phyloP scores from a whole-genome alignment of 1,284 basidiomycete genomes.

The Trichosporon sp. region DNA sequence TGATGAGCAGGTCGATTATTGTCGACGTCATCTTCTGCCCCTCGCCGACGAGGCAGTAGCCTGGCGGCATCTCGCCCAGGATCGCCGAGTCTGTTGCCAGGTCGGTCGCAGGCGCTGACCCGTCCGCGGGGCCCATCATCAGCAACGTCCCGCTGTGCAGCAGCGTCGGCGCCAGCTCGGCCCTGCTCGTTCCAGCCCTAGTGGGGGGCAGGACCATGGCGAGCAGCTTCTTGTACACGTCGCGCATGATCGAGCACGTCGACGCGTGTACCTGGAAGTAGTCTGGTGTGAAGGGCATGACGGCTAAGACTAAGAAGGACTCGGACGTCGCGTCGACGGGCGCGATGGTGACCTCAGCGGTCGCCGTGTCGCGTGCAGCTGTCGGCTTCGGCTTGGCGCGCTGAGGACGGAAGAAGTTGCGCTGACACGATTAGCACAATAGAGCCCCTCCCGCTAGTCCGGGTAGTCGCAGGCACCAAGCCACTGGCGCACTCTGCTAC shows the following conservation, averaged over 20 bases:
- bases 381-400: slow-evolving; percentile 13
- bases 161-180: slow-evolving; percentile 18
- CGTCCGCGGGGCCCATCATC: not conserved
- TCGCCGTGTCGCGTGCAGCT: slow-evolving; percentile 14
- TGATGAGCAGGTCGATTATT: slow-evolving; percentile 46
- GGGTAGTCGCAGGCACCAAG: no score
- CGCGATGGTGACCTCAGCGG: slow-evolving; percentile 20
- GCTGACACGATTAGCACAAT: slow-evolving; percentile 16
- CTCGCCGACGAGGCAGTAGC: slow-evolving; percentile 37
- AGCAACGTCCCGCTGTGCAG: slow-evolving; percentile 22
- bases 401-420: slow-evolving; percentile 21
- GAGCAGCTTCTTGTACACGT: slow-evolving; percentile 50
- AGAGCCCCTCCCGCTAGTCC: no score
- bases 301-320: slow-evolving; percentile 19
- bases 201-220: slow-evolving; percentile 25
- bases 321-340: slow-evolving; percentile 17
- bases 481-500: slow-evolving; percentile 17
- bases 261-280: slow-evolving; percentile 51
- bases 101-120: not conserved
- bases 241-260: slow-evolving; percentile 50
- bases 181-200: not conserved
- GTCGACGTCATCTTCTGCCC: slow-evolving; percentile 42
- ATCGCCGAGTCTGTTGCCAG: slow-evolving; percentile 31
- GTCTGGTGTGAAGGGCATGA: slow-evolving; percentile 51
- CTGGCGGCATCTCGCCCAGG: slow-evolving; percentile 32